These are phyloP conservation scores for Calonectria honghensis DNA, from an alignment of 2,329 filamentous ascomycete genomes.

Conservation along the genomic window DNA sequence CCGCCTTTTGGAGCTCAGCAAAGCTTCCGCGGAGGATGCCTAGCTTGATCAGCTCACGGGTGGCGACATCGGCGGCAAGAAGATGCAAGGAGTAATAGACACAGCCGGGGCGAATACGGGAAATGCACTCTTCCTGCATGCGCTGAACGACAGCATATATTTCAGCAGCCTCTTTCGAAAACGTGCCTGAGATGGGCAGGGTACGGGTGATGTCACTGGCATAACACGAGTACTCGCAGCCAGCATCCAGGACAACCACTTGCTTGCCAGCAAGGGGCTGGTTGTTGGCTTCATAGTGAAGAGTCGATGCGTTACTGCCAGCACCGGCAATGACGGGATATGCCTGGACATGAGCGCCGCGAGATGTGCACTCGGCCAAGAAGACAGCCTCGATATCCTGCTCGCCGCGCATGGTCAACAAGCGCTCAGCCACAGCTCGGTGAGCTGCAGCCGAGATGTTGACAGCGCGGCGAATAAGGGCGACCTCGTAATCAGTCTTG, in stretches of 20 bases:
- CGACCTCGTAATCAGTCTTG: conserved; percentile 91
- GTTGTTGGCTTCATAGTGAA: conserved; percentile 92
- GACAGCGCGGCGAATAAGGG: conserved; percentile 87
- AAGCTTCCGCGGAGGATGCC: conserved; percentile 82
- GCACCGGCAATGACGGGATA: conserved; percentile 93
- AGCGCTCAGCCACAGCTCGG: conserved; percentile 79
- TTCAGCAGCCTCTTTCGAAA: conserved; percentile 79
- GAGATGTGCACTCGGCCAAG: conserved; percentile 80
- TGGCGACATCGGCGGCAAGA: conserved; percentile 82
- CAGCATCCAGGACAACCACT: conserved; percentile 89
- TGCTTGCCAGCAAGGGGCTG: conserved; percentile 81
- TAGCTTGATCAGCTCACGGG: conserved; percentile 80
- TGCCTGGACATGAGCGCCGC: conserved; percentile 84
- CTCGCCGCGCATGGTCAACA: conserved; percentile 82
- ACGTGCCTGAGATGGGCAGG: conserved; percentile 83
- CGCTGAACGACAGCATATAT: conserved; percentile 86
- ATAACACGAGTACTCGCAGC: conserved; percentile 89
- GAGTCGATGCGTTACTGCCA: conserved; percentile 86
- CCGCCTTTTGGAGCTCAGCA: conserved; percentile 71
- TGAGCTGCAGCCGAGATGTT: conserved; percentile 87
- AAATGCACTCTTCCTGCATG: conserved; percentile 88
- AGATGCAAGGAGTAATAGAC: conserved; percentile 83
- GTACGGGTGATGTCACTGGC: conserved; percentile 94
- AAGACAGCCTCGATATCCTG: conserved; percentile 89
- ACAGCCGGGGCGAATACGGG: conserved; percentile 80